A percentile compares a stretch with the other conserved stretches of the same genome.
Conservation (phyloP, 345 rosid genomes). For the Bruguiera parviflora region DNA sequence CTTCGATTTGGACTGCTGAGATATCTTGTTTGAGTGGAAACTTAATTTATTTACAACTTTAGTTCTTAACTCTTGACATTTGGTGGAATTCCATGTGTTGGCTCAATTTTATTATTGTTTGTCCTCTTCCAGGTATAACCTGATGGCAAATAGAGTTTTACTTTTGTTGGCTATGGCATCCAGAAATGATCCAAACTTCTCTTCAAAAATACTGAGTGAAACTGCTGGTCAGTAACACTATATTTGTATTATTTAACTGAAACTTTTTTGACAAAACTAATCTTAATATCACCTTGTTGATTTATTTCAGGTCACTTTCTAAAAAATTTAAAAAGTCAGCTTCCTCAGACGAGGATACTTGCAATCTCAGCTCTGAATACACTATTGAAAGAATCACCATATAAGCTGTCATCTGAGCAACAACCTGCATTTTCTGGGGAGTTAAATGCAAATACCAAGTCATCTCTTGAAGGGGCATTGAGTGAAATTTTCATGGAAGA, state of each 20-base stretch:
- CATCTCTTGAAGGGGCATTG: conserved; percentile 79
- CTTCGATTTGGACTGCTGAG: too few species aligned
- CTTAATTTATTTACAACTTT: neutral
- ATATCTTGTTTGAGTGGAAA: neutral
- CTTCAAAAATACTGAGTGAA: conserved; percentile 71
- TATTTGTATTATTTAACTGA: conserved; percentile 5
- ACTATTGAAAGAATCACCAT: conserved; percentile 88
- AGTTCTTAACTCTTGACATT: neutral
- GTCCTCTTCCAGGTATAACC: conserved; percentile 63
- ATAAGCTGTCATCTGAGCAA: conserved; percentile 59
- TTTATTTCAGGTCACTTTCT: conserved; percentile 81
- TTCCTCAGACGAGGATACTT: conserved; percentile 97
- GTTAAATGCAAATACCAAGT: conserved; percentile 42
- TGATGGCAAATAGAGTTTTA: conserved; percentile 97
- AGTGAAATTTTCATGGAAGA: conserved; percentile 79
- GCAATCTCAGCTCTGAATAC: conserved; percentile 95
- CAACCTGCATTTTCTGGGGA: conserved; percentile 26
- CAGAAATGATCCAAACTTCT: conserved; percentile 60
- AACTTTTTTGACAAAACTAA: neutral
- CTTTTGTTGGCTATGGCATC: conserved; percentile 90
- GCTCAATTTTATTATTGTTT: neutral
- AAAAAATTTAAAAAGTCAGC: conserved; percentile 91
- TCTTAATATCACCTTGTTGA: conserved; percentile 1
- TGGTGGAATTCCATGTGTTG: conserved; percentile 1
- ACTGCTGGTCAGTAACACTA: conserved; percentile 66